phyloP scores from a whole-genome alignment of 2,329 filamentous ascomycete species.

The Diaporthe capsici region DNA sequence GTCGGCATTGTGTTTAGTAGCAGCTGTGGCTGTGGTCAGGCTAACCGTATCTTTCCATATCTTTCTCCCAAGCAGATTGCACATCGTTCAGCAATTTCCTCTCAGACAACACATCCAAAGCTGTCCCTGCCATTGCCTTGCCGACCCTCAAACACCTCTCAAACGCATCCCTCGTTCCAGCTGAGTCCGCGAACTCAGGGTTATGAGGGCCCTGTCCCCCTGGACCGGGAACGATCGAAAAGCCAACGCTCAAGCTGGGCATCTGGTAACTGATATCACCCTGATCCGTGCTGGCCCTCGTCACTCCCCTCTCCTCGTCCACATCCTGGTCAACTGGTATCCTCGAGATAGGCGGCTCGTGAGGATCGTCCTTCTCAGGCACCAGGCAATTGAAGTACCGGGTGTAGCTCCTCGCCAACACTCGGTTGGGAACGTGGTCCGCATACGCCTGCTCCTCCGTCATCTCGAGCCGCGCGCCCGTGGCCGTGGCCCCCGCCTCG shows the following conservation, averaged over 20 bases:
- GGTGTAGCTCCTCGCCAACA: slow-evolving; percentile 61
- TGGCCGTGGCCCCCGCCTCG: slow-evolving; percentile 54
- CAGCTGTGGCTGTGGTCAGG: rapidly evolving
- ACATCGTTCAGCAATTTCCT: slow-evolving; percentile 58
- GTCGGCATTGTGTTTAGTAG: too few relatives aligned
- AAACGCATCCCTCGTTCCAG: slow-evolving; percentile 64
- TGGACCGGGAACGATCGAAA: slow-evolving; percentile 62
- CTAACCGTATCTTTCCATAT: slow-evolving; percentile 43
- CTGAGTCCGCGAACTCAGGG: slow-evolving; percentile 64
- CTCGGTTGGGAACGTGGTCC: slow-evolving; percentile 68
- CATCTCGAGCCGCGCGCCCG: slow-evolving; percentile 63
- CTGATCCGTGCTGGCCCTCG: slow-evolving; percentile 71
- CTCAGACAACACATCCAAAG: slow-evolving; percentile 60
- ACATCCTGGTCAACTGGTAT: slow-evolving; percentile 52
- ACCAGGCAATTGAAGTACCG: slow-evolving; percentile 59
- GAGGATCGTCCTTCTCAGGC: slow-evolving; percentile 46
- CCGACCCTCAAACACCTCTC: slow-evolving; percentile 60
- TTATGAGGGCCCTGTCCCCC: slow-evolving; percentile 65
- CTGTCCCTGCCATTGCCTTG: slow-evolving; percentile 63
- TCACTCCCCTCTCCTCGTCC: slow-evolving; percentile 57
- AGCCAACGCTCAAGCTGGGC: slow-evolving; percentile 67
- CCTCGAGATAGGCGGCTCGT: slow-evolving; percentile 34
- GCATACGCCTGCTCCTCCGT: slow-evolving; percentile 61
- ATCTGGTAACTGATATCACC: slow-evolving; percentile 71
- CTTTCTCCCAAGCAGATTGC: slow-evolving; percentile 56